phyloP scores from a whole-genome alignment of 257 asterid genomes.

The Solanum etuberosum region DNA sequence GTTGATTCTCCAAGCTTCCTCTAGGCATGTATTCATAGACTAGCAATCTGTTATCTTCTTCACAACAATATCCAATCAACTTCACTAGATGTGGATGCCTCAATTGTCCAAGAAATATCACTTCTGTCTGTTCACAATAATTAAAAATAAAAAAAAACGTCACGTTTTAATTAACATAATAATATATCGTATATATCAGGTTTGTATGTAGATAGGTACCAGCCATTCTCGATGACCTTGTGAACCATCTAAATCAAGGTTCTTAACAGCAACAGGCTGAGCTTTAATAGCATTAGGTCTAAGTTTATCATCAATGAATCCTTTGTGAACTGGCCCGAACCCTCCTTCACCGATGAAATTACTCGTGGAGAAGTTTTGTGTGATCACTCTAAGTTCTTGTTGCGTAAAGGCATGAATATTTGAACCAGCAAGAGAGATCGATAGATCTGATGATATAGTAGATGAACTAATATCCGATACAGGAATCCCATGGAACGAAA shows the following conservation, averaged over 20 bases:
- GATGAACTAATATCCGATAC: slow-evolving; percentile 49
- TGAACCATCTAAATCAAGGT: slow-evolving; percentile 75
- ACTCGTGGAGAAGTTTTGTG: slow-evolving; percentile 60
- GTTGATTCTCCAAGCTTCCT: slow-evolving; percentile 91
- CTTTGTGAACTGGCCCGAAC: slow-evolving; percentile 95
- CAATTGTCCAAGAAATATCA: slow-evolving; percentile 73
- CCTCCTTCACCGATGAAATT: slow-evolving; percentile 92
- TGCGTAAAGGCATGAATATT: slow-evolving; percentile 58
- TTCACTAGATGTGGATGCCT: slow-evolving; percentile 82
- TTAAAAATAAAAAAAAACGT: not conserved
- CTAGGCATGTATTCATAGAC: slow-evolving; percentile 93
- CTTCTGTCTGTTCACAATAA: slow-evolving; percentile 52
- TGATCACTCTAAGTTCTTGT: slow-evolving; percentile 71
- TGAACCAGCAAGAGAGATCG: slow-evolving; percentile 68
- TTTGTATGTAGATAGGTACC: slow-evolving; percentile 32
- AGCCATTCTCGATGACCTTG: slow-evolving; percentile 97
- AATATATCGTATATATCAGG: too few species aligned
- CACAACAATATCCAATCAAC: slow-evolving; percentile 93
- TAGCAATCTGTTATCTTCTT: slow-evolving; percentile 84
- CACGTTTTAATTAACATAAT: not conserved
- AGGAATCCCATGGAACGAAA: slow-evolving; percentile 49
- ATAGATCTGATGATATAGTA: slow-evolving; percentile 58
- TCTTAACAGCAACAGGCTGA: slow-evolving; percentile 95
- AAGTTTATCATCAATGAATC: slow-evolving; percentile 78
- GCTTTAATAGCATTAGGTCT: slow-evolving; percentile 68